Conservation (phyloP, 78 protist species). For the Dictyostelium discoideum region DNA sequence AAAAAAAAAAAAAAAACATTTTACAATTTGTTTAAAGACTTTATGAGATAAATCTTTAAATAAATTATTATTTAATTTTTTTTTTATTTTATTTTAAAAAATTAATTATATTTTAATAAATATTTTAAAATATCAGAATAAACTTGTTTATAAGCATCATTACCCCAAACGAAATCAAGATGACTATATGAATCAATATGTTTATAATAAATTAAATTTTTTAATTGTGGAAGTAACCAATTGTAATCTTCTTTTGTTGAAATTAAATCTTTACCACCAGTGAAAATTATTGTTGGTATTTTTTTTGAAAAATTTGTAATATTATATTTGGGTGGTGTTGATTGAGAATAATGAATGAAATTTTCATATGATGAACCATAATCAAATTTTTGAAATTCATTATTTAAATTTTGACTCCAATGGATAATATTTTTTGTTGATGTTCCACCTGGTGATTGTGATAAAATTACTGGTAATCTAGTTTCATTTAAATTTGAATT, state of each 20-base stretch:
- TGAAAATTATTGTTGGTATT: not conserved
- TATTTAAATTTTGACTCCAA: slow-evolving; percentile 24
- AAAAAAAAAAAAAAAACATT: no score
- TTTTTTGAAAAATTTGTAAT: not conserved
- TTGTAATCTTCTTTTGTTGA: slow-evolving; percentile 9
- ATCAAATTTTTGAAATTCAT: slow-evolving; percentile 12
- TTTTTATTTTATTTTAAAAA: not conserved
- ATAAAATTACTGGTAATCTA: not conserved
- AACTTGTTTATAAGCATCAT: not conserved
- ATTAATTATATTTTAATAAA: not conserved
- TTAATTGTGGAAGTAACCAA: not conserved
- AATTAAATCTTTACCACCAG: slow-evolving; percentile 32
- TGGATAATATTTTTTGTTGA: slow-evolving; percentile 37
- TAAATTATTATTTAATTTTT: not conserved
- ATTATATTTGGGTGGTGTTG: slow-evolving; percentile 5
- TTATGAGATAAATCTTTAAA: no score
- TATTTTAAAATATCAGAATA: not conserved
- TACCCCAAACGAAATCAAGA: slow-evolving; percentile 72
- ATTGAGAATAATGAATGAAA: not conserved
- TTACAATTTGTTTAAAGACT: no score
- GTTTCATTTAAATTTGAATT: not conserved
- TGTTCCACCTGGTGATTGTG: slow-evolving; percentile 42
- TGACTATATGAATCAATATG: not conserved
- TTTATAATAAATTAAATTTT: not conserved
- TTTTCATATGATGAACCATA: not conserved